Conservation (phyloP, 2,329 filamentous ascomycete species). For the Alternaria infectoria region DNA sequence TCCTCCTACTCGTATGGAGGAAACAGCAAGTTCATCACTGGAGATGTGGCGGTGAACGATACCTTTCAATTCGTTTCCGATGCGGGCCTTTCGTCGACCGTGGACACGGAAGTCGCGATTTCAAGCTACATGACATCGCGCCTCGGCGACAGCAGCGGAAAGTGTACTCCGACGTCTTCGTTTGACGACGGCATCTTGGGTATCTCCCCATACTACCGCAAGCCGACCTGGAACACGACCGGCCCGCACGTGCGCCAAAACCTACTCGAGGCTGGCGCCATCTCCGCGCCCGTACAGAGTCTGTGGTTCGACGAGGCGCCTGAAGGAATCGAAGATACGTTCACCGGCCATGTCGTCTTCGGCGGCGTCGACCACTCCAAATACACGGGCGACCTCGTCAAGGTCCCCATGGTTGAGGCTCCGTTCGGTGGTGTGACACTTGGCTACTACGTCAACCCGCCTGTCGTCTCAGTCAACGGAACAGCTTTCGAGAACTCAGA, state of each 20-base stretch:
- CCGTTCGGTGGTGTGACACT: neutral
- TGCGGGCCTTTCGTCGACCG: neutral
- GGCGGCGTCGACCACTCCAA: neutral
- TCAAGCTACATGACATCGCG: neutral
- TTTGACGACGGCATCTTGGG: neutral
- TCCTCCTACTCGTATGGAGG: neutral
- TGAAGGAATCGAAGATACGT: neutral
- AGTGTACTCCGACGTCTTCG: neutral
- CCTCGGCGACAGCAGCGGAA: neutral
- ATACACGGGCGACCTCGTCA: neutral
- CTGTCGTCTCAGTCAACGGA: neutral
- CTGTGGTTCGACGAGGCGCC: neutral
- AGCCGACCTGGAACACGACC: neutral
- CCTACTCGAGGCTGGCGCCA: neutral
- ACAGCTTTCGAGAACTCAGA: neutral
- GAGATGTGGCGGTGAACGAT: neutral
- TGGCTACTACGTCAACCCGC: neutral
- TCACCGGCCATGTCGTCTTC: neutral
- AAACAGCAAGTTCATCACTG: neutral
- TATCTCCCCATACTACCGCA: neutral
- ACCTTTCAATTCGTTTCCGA: neutral
- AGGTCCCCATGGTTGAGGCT: neutral
- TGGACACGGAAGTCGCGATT: neutral
- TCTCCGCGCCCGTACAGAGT: neutral
- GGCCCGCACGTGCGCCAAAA: neutral